phyloP scores from a whole-genome alignment of 495 filamentous ascomycete genomes.

The Astrothelium macrocarpum region DNA sequence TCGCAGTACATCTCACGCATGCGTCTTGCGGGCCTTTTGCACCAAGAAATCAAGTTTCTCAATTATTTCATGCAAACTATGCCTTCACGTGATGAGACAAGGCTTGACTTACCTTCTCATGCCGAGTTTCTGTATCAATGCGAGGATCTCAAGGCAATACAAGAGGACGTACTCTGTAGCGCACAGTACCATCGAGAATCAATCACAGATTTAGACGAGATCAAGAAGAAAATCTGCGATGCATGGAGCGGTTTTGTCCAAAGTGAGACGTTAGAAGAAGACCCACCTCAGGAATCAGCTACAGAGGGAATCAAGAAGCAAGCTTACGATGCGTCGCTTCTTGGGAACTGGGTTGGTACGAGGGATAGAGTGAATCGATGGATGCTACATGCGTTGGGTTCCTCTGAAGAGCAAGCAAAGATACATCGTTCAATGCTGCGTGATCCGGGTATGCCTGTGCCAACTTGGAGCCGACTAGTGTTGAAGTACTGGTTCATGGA shows the following conservation, averaged over 20 bases:
- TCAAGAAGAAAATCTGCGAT: neutral
- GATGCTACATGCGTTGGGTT: neutral
- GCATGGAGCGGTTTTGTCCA: neutral
- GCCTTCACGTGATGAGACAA: neutral
- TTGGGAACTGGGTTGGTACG: neutral
- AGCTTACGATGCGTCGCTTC: neutral
- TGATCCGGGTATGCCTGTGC: neutral
- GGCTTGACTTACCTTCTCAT: neutral
- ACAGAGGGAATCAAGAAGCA: neutral
- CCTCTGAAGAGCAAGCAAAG: neutral
- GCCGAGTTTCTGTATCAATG: neutral
- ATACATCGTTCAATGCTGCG: neutral
- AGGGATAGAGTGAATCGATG: conserved; percentile 4
- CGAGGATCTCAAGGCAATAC: neutral
- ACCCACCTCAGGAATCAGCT: neutral
- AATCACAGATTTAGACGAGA: neutral
- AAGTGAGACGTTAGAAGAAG: neutral
- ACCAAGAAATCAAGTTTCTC: neutral
- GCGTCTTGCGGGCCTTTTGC: neutral
- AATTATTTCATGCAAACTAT: neutral
- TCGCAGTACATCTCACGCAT: neutral
- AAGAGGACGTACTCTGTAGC: neutral
- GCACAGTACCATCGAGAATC: neutral
- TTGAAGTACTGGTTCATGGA: conserved; percentile 6
- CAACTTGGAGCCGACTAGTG: neutral